These are phyloP conservation scores for Cucumis hystrix DNA, from an alignment of 306 rosid genomes.

Conservation along the genomic window DNA sequence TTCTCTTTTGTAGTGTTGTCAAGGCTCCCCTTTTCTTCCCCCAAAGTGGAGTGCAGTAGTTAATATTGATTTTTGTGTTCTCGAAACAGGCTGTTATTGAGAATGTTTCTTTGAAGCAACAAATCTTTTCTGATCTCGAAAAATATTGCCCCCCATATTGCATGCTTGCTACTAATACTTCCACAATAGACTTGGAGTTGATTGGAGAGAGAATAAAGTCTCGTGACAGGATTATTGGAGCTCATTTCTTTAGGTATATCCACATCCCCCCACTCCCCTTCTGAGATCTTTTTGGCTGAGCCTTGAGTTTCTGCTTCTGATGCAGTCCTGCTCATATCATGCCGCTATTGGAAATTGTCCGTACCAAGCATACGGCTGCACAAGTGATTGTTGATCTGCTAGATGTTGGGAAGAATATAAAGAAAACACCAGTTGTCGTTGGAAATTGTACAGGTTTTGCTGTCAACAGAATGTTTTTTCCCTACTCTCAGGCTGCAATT, in stretches of 20 bases:
- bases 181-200: slow-evolving; percentile 89
- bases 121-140: slow-evolving; percentile 84
- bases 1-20: background rate
- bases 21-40: background rate
- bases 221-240: slow-evolving; percentile 76
- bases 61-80: background rate
- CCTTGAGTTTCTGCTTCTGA: slow-evolving; percentile 18
- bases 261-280: background rate
- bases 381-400: slow-evolving; percentile 80
- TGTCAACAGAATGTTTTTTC: slow-evolving; percentile 88
- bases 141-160: slow-evolving; percentile 80
- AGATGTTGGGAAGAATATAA: slow-evolving; percentile 69
- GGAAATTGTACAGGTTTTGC: slow-evolving; percentile 98
- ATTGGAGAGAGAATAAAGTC: slow-evolving; percentile 78
- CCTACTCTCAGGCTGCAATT: slow-evolving; percentile 69
- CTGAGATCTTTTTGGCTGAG: background rate
- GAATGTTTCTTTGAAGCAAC: slow-evolving; percentile 81
- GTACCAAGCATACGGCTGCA: slow-evolving; percentile 66
- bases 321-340: slow-evolving; percentile 92
- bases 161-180: slow-evolving; percentile 90
- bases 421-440: slow-evolving; percentile 86
- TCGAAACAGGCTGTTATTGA: slow-evolving; percentile 82
- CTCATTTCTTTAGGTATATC: slow-evolving; percentile 88
- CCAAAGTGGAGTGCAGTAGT: background rate
- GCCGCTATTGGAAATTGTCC: slow-evolving; percentile 93